phyloP scores from a whole-genome alignment of 2,329 filamentous ascomycete species.

The Aspergillus flavus region DNA sequence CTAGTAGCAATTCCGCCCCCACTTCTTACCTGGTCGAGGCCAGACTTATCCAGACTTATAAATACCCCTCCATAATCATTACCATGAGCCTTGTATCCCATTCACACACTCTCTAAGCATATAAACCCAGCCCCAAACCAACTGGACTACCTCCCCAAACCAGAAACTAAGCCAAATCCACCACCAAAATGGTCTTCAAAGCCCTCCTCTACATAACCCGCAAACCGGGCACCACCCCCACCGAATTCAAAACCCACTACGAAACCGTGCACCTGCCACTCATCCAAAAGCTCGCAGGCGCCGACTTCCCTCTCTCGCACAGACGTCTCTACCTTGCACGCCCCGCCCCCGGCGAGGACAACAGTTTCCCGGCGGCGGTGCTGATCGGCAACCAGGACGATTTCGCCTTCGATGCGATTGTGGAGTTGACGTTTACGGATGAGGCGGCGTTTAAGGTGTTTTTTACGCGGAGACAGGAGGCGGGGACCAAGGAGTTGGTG shows the following conservation, averaged over 20 bases:
- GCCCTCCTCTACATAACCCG: not conserved
- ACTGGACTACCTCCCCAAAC: not conserved
- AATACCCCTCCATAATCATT: not conserved
- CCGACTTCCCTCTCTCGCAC: not conserved
- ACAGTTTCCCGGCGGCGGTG: not conserved
- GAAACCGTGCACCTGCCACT: constrained; percentile 5
- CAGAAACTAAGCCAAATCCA: too few species aligned
- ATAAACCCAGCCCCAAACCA: not conserved
- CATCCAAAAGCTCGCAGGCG: not conserved
- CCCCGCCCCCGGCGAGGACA: not conserved
- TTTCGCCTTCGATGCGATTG: constrained; percentile 2
- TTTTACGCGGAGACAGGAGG: constrained; percentile 1
- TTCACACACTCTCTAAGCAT: not conserved
- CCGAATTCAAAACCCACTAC: not conserved
- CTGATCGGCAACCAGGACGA: not conserved
- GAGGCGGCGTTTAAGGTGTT: constrained; percentile 6
- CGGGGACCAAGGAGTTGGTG: not conserved
- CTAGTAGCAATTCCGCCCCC: not conserved
- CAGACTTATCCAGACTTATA: not conserved
- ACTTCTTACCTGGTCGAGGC: not conserved
- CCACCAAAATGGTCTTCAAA: not conserved
- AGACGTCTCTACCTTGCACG: not conserved
- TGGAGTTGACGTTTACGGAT: not conserved
- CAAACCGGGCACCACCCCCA: not conserved
- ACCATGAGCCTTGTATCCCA: not conserved